phyloP scores from a whole-genome alignment of 1,139 yeast species.

The Taphrina flavorubra region DNA sequence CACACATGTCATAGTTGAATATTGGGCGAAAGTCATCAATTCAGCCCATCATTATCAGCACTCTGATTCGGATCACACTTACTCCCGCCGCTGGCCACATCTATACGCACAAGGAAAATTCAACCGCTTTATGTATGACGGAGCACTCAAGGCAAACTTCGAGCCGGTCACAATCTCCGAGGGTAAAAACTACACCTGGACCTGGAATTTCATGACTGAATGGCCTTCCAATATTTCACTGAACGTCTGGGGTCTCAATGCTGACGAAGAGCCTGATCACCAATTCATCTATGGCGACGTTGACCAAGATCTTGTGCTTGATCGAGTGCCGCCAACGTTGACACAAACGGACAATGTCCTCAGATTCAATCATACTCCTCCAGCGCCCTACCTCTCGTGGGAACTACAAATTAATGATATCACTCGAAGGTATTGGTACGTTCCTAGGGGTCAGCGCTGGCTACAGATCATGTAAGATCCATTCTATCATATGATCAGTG shows the following conservation, averaged over 20 bases:
- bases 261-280: conserved; percentile 40
- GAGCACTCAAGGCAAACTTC: conserved; percentile 22
- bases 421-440: conserved; percentile 34
- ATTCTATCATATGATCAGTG: no score
- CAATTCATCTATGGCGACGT: conserved; percentile 41
- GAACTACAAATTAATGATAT: conserved; percentile 36
- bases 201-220: conserved; percentile 34
- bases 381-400: conserved; percentile 40
- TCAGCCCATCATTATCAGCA: conserved; percentile 42
- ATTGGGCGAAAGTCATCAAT: conserved; percentile 26
- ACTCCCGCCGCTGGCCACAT: conserved; percentile 37
- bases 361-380: conserved; percentile 29
- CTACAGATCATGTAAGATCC: conserved; percentile 37
- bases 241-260: conserved; percentile 42
- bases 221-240: conserved; percentile 30
- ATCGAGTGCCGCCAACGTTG: conserved; percentile 41
- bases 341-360: conserved; percentile 34
- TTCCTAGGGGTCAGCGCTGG: conserved; percentile 39
- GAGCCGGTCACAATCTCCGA: conserved; percentile 2
- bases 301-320: conserved; percentile 38
- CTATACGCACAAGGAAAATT: conserved; percentile 37
- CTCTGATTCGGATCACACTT: conserved; percentile 22
- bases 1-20: conserved; percentile 40
- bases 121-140: conserved; percentile 37
- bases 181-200: conserved; percentile 33